Evolutionary conservation across 164 flowering plant genomes (phyloP), one percentile per base, ranked within the genome.

Genomic region (Magnolia kwangsiensis): DNA sequence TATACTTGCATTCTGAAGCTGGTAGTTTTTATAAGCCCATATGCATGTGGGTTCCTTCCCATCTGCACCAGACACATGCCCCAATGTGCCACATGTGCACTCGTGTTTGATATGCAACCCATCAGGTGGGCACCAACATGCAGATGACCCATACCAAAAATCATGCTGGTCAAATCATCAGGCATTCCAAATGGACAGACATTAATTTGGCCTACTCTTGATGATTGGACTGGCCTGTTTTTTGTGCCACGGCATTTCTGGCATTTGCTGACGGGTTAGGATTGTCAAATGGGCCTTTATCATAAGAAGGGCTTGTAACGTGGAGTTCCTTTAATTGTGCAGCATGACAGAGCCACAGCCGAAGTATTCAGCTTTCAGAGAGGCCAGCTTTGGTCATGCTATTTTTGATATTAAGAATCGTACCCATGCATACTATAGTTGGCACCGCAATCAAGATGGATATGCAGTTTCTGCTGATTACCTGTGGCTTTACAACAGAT

Each of bases 391-490:
- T 64, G 91, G 90, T 7, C 89, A 88, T 45, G 88, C 81, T 4
- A 76, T 82, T 50, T 77, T 90, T 10, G 88, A 87, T 6, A 84
- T 90, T 2, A 87, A 87, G 80, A 90, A 90, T 75, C 59, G 87
- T 18, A 88, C 90, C 1, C 91, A 88, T 69, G 88, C 89, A n/a
- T 79, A 83, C 63, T 90, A 75, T 76, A 67, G 78, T 10, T 90
- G 93, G 91, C 90, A 88, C 73, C 87, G 90, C 7, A 88, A 88
- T 73, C 83, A 89, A 20, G 89, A 89, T 10, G 81, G 79, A 0
- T 77, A 77, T 27, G 74, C 84, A 1, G 90, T 85, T 2, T 75
- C 66, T 7, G 88, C 87, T 11, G 90, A 89, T 81, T 77, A 85
- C 1, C 8, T 71, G 13, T 87, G 89, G 90, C 79, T 88, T 16